Evolutionary conservation across 768 basidiomycete genomes (phyloP).

Genomic region (Scleroderma bovista): DNA sequence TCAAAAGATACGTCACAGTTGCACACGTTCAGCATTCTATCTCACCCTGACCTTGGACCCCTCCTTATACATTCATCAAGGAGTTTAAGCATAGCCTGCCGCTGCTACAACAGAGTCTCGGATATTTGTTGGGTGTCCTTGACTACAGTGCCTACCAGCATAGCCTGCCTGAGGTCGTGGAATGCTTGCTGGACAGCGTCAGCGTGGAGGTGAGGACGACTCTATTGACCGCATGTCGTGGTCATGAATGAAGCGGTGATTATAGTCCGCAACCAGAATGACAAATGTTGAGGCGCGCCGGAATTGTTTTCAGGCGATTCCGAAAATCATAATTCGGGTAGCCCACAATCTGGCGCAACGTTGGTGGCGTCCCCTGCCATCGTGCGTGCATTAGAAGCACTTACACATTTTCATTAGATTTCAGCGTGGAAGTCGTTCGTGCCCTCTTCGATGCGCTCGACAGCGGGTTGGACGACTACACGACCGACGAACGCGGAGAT

Average conservation of each 20-base stretch:
- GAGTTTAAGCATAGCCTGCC: conserved; percentile 52
- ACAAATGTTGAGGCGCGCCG: conserved; percentile 55
- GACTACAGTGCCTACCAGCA: conserved; percentile 55
- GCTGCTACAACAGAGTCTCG: conserved; percentile 66
- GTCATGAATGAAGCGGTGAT: conserved; percentile 13
- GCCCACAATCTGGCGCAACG: conserved; percentile 39
- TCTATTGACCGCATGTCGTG: conserved; percentile 10
- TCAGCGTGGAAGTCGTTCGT: conserved; percentile 41
- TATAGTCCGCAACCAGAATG: conserved; percentile 31
- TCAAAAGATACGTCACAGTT: conserved; percentile 64
- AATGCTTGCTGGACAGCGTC: conserved; percentile 56
- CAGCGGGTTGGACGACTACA: conserved; percentile 85
- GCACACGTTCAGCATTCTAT: conserved; percentile 5
- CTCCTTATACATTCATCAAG: conserved; percentile 49
- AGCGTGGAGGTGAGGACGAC: conserved; percentile 46
- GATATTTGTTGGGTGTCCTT: conserved; percentile 60
- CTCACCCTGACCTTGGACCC: conserved; percentile 14
- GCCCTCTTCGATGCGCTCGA: conserved; percentile 52
- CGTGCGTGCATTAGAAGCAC: conserved; percentile 6
- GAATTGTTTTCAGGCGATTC: conserved; percentile 44
- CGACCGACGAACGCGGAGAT: conserved; percentile 91
- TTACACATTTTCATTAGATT: conserved; percentile 35
- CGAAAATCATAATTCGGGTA: conserved; percentile 43
- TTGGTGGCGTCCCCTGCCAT: conserved; percentile 30
- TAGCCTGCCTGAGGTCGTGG: conserved; percentile 48